Conservation (phyloP, 2,329 filamentous ascomycete genomes). For the Pseudocercospora macadamiae region DNA sequence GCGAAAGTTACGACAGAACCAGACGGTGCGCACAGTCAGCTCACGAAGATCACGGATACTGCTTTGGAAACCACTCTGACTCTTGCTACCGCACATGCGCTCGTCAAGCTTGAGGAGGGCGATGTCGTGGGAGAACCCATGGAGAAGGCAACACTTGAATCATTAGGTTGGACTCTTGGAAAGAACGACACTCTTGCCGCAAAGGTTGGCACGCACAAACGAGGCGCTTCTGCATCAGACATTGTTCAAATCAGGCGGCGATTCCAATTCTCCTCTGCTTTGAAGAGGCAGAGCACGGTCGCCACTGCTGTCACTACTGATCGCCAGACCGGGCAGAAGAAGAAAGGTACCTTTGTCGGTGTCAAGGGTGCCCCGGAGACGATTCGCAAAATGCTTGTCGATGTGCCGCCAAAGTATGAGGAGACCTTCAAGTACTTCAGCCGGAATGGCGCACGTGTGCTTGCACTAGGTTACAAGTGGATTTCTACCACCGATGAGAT, state of each 20-base stretch:
- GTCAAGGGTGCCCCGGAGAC: slow-evolving; percentile 98
- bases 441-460: slow-evolving; percentile 88
- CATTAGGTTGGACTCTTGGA: slow-evolving; percentile 91
- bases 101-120: slow-evolving; percentile 95
- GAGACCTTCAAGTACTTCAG: slow-evolving; percentile 99
- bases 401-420: slow-evolving; percentile 84
- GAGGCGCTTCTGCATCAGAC: slow-evolving; percentile 57
- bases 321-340: slow-evolving; percentile 71
- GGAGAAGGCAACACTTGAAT: slow-evolving; percentile 92
- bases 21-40: slow-evolving; percentile 80
- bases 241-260: slow-evolving; percentile 92
- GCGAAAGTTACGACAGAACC: slow-evolving; percentile 61
- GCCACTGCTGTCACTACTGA: slow-evolving; percentile 78
- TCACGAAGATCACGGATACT: slow-evolving; percentile 71
- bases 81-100: slow-evolving; percentile 88
- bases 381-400: slow-evolving; percentile 87
- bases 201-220: slow-evolving; percentile 56
- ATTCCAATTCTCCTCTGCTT: slow-evolving; percentile 95
- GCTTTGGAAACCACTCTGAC: slow-evolving; percentile 86
- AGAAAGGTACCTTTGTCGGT: slow-evolving; percentile 84
- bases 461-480: slow-evolving; percentile 93
- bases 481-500: slow-evolving; percentile 80
- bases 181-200: slow-evolving; percentile 81
- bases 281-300: slow-evolving; percentile 95
- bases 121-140: slow-evolving; percentile 98